These are phyloP conservation scores for Zea luxurians DNA, from an alignment of 176 grass and related monocot species.

Conservation along the genomic window DNA sequence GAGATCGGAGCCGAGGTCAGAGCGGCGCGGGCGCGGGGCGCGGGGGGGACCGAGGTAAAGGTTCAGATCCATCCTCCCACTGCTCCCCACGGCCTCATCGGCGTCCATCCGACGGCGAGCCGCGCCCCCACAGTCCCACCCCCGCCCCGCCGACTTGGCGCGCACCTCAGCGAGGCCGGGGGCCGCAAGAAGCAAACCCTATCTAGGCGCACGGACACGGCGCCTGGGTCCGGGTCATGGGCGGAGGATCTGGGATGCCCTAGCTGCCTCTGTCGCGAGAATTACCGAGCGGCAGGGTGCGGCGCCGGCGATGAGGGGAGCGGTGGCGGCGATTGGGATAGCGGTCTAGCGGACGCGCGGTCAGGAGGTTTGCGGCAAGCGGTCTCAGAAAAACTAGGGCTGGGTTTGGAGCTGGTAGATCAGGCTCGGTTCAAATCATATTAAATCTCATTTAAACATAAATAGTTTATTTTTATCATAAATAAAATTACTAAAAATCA, in stretches of 20 bases:
- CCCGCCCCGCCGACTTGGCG: neutral
- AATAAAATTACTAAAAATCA: no score
- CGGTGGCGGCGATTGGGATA: constrained; percentile 21
- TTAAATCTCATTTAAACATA: no score
- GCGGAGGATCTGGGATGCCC: neutral
- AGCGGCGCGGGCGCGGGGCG: constrained; percentile 65
- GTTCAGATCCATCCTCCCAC: constrained; percentile 96
- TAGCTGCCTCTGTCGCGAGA: neutral
- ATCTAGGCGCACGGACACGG: constrained; percentile 4
- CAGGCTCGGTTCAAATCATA: no score
- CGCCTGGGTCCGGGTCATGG: neutral
- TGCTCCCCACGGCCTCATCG: constrained; percentile 57
- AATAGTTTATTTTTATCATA: no score
- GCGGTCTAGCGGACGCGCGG: neutral
- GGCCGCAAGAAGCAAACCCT: constrained; percentile 42
- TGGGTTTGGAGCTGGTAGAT: no score
- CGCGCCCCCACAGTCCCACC: neutral
- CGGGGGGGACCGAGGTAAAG: constrained; percentile 88
- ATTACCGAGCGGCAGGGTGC: neutral
- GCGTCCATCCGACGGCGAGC: constrained; percentile 51
- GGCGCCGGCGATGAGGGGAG: neutral
- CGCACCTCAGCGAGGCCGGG: constrained; percentile 28
- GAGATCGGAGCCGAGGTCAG: constrained; percentile 92
- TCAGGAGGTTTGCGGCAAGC: neutral
- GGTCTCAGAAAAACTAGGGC: neutral